Evolutionary conservation across 805 yeast genomes (phyloP).

Genomic region (Cyberlindnera petersonii): DNA sequence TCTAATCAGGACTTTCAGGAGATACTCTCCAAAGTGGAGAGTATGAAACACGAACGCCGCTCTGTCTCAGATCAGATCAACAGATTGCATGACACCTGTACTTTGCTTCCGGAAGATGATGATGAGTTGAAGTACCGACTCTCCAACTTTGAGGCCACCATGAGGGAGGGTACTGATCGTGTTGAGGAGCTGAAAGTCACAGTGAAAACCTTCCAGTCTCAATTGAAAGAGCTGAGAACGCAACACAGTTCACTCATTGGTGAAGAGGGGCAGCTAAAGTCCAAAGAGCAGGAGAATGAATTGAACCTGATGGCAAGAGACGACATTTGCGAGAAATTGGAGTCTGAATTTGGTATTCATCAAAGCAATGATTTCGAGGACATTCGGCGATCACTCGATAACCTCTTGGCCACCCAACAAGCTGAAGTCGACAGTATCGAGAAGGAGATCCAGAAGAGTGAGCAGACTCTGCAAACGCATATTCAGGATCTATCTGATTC

Average conservation of each 20-base stretch:
- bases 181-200: conserved; percentile 25
- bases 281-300: conserved; percentile 37
- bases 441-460: conserved; percentile 11
- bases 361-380: conserved; percentile 2
- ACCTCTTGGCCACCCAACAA: conserved; percentile 5
- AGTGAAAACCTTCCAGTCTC: conserved; percentile 23
- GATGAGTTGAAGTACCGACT: conserved; percentile 38
- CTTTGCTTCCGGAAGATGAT: conserved; percentile 41
- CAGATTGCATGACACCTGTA: conserved; percentile 46
- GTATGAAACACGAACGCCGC: conserved; percentile 43
- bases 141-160: conserved; percentile 37
- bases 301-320: conserved; percentile 21
- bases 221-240: conserved; percentile 29
- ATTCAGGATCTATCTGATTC: conserved; percentile 27
- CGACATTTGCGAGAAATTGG: conserved; percentile 14
- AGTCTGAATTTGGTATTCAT: background rate
- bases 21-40: conserved; percentile 59
- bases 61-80: conserved; percentile 48
- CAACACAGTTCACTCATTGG: conserved; percentile 38
- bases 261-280: conserved; percentile 53
- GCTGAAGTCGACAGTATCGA: conserved; percentile 11
- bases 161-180: conserved; percentile 29
- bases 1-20: conserved; percentile 80
- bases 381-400: conserved; percentile 3
- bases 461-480: conserved; percentile 19